These are phyloP conservation scores for Salix dunnii DNA, from an alignment of 345 rosid species.

Conservation along the genomic window DNA sequence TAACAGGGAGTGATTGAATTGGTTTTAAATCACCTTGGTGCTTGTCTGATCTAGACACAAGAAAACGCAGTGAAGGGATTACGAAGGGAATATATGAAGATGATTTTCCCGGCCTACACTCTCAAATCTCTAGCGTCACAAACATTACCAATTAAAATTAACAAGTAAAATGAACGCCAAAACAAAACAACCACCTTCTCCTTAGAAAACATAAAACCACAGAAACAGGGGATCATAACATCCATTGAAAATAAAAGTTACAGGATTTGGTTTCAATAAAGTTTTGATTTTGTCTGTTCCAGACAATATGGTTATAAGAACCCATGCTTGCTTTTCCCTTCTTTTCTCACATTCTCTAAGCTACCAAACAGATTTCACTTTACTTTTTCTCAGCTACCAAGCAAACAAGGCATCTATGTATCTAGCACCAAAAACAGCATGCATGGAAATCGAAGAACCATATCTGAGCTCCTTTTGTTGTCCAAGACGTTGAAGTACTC, in stretches of 20 bases:
- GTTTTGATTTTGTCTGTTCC: background rate
- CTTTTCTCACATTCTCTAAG: background rate
- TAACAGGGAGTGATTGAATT: conserved; percentile 43
- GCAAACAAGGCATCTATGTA: background rate
- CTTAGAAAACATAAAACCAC: background rate
- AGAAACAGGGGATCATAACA: background rate
- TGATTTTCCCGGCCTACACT: conserved; percentile 63
- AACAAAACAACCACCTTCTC: background rate
- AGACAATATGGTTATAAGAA: background rate
- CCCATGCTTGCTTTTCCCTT: background rate
- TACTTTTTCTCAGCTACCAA: background rate
- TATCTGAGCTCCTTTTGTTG: background rate
- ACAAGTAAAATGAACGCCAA: background rate
- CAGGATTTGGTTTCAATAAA: background rate
- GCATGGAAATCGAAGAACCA: background rate
- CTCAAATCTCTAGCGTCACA: conserved; percentile 29
- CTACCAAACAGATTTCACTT: background rate
- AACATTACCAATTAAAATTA: conserved; percentile 10
- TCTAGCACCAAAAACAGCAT: background rate
- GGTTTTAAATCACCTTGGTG: conserved; percentile 34
- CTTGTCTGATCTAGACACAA: conserved; percentile 39
- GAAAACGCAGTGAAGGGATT: conserved; percentile 30
- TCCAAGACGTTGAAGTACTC: background rate
- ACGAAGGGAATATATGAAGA: conserved; percentile 48
- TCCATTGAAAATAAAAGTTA: background rate